Evolutionary conservation across 1,139 yeast species (phyloP).

Genomic region (Magnusiomyces tetraspermus): DNA sequence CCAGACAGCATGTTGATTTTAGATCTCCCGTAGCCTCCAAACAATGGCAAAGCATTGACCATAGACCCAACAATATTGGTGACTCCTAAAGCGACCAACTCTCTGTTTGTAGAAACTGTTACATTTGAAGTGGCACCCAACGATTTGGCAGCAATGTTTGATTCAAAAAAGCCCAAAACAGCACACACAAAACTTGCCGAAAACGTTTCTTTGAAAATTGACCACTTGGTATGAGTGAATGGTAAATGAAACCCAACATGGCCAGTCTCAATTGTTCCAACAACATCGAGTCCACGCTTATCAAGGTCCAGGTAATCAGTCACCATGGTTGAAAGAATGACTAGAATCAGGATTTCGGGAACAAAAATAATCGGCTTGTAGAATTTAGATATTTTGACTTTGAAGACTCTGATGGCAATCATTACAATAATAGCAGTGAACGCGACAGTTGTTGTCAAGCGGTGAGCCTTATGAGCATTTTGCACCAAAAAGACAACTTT

Average conservation of each 20-base stretch:
- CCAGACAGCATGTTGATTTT: constrained; percentile 80
- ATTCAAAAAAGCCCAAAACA: constrained; percentile 83
- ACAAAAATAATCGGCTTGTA: constrained; percentile 34
- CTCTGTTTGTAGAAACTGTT: constrained; percentile 39
- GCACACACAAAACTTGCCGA: constrained; percentile 57
- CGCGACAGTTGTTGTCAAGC: constrained; percentile 30
- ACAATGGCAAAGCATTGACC: constrained; percentile 80
- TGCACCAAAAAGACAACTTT: constrained; percentile 51
- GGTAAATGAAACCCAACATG: constrained; percentile 43
- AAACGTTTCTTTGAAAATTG: constrained; percentile 32
- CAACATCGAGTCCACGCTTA: constrained; percentile 49
- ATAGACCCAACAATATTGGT: constrained; percentile 58
- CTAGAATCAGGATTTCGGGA: constrained; percentile 79
- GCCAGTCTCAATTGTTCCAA: constrained; percentile 55
- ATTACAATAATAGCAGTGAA: constrained; percentile 28
- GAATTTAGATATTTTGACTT: constrained; percentile 10
- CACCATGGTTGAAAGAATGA: constrained; percentile 50
- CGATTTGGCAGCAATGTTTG: constrained; percentile 81
- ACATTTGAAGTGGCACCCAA: constrained; percentile 30
- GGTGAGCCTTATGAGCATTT: constrained; percentile 34
- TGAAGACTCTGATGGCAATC: constrained; percentile 23
- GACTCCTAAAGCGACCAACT: constrained; percentile 69
- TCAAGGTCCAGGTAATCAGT: constrained; percentile 51
- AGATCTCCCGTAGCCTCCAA: constrained; percentile 94
- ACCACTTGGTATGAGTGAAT: constrained; percentile 32